Percentiles rank a stretch among this genome's conserved stretches.
These are phyloP conservation scores for Sarocladium kiliense DNA, from an alignment of 2,329 filamentous ascomycete genomes.

Conservation along the genomic window DNA sequence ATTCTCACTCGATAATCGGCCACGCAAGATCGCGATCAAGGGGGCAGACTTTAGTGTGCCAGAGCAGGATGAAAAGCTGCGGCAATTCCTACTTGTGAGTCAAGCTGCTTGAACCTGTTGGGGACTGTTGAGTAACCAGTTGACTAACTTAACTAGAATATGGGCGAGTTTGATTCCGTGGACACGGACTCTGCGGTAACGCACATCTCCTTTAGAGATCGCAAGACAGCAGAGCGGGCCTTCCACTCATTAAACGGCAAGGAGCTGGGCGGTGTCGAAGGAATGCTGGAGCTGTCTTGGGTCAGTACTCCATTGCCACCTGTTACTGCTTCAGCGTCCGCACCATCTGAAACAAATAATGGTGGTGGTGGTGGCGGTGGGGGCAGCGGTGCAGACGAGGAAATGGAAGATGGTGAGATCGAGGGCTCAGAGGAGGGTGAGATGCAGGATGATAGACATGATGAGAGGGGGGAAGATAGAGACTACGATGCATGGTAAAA, in stretches of 20 bases:
- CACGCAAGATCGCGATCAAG: slow-evolving; percentile 60
- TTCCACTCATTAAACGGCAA: slow-evolving; percentile 52
- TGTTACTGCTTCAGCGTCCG: not conserved
- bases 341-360: slow-evolving; percentile 9
- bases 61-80: slow-evolving; percentile 62
- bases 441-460: slow-evolving; percentile 1
- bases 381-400: not conserved
- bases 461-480: slow-evolving; percentile 6
- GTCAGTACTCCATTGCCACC: slow-evolving; percentile 23
- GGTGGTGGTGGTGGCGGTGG: slow-evolving; percentile 14
- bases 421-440: not conserved
- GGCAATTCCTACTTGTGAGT: slow-evolving; percentile 66
- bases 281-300: slow-evolving; percentile 64
- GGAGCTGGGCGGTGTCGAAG: slow-evolving; percentile 56
- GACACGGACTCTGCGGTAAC: slow-evolving; percentile 42
- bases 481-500: slow-evolving; percentile 8
- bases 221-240: slow-evolving; percentile 67
- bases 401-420: slow-evolving; percentile 5
- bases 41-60: slow-evolving; percentile 58
- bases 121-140: not conserved
- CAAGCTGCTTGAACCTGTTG: not conserved
- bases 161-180: slow-evolving; percentile 51
- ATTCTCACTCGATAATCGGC: slow-evolving; percentile 71
- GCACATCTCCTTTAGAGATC: slow-evolving; percentile 59
- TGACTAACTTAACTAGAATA: slow-evolving; percentile 6